phyloP scores from a whole-genome alignment of 352 stramenopile genomes.

The Phytophthora tubulina region DNA sequence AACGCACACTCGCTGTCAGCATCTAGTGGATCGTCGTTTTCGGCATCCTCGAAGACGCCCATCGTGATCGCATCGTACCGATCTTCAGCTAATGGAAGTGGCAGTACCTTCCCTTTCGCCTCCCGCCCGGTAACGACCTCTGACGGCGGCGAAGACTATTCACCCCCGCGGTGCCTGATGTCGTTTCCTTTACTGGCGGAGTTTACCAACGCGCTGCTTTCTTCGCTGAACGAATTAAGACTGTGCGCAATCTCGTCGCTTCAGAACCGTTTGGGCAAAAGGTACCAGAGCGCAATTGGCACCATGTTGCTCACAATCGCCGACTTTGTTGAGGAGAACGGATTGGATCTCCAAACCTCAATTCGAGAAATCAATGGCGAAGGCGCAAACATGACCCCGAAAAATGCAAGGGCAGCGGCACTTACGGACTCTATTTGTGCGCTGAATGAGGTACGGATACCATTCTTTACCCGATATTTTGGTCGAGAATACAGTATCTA shows the following conservation, averaged over 20 bases:
- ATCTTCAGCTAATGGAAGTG: constrained; percentile 34
- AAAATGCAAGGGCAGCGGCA: constrained; percentile 33
- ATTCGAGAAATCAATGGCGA: constrained; percentile 22
- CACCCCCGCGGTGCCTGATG: constrained; percentile 84
- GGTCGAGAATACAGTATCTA: not conserved
- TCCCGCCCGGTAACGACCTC: constrained; percentile 19
- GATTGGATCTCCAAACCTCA: constrained; percentile 38
- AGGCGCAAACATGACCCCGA: constrained; percentile 9
- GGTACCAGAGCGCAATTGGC: constrained; percentile 62
- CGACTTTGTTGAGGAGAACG: constrained; percentile 68
- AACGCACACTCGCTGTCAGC: constrained; percentile 48
- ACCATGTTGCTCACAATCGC: constrained; percentile 62
- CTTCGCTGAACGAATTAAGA: constrained; percentile 88
- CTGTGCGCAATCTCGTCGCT: constrained; percentile 77
- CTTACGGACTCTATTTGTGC: constrained; percentile 57
- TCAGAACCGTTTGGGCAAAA: constrained; percentile 61
- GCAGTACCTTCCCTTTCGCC: constrained; percentile 38
- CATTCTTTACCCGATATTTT: not conserved
- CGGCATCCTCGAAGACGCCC: constrained; percentile 57
- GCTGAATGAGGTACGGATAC: constrained; percentile 61
- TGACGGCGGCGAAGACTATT: constrained; percentile 53
- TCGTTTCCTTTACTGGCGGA: constrained; percentile 87
- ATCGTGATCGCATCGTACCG: constrained; percentile 81
- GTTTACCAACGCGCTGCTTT: constrained; percentile 85
- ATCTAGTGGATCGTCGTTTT: constrained; percentile 30